Conservation (phyloP, 768 basidiomycete species). For the Hygrocybe coccinea region DNA sequence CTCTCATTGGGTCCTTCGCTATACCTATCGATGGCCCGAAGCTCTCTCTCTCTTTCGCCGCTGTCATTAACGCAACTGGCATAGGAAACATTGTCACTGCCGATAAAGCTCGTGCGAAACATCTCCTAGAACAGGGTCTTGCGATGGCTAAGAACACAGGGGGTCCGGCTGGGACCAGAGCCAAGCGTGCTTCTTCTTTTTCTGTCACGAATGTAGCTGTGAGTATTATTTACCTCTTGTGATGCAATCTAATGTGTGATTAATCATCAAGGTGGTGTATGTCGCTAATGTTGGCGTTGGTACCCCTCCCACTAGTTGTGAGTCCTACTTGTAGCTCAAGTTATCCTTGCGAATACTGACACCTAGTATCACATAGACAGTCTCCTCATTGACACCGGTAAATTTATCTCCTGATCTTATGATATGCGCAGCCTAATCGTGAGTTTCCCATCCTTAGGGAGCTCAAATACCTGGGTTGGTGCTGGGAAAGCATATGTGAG, state of each 20-base stretch:
- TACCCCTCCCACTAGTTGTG: constrained; percentile 8
- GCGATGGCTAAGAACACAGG: too few species aligned
- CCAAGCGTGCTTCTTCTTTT: too few species aligned
- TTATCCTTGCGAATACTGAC: neutral
- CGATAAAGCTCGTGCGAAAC: neutral
- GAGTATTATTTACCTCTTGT: neutral
- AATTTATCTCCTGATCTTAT: neutral
- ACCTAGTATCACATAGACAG: constrained; percentile 6
- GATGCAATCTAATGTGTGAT: neutral
- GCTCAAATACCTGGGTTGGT: constrained; percentile 53
- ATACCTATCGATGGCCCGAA: too few species aligned
- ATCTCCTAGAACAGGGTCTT: neutral
- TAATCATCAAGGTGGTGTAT: constrained; percentile 3
- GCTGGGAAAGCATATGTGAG: constrained; percentile 29
- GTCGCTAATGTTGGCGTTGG: constrained; percentile 9
- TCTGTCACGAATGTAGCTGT: neutral
- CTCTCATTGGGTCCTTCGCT: too few species aligned
- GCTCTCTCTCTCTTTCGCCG: too few species aligned
- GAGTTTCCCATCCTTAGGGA: constrained; percentile 20
- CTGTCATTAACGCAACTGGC: too few species aligned
- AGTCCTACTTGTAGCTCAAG: neutral
- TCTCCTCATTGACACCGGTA: constrained; percentile 22
- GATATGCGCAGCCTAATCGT: too few species aligned
- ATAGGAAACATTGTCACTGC: neutral
- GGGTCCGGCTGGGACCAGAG: too few species aligned